Base-by-base conservation (phyloP, 2,329 filamentous ascomycete species). In the Nannizziopsis barbatae region DNA sequence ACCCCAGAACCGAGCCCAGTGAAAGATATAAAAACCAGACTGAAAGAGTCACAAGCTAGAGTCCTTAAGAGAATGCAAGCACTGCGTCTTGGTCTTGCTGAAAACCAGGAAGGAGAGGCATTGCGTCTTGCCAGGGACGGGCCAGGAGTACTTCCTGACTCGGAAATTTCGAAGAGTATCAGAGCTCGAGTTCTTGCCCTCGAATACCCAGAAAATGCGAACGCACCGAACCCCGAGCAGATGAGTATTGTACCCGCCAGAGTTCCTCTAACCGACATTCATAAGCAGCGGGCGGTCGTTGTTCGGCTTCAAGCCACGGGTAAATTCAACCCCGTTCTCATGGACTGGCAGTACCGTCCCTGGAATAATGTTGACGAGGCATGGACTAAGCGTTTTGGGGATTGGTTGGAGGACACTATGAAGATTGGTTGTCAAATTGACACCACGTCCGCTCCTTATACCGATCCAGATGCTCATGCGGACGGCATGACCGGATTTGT, bases 371-470 rank as follows among this genome's bases (percentile, higher is more conserved):
- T 45, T 35, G 50, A 50, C 17, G 39, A 50, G 17, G 31, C 48
- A 9, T 55, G 50, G 37, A 48, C 42, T 31, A 47, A 45, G 15
- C 40, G 36, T 11, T 55, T 55, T 20, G 43, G 41, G 2, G 40
- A 42, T 5, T 53, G 52, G 53, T 22, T 54, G 15, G 48, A 51
- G n/a, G 42, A 46, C 15, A 49, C 48, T 2, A 50, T 52, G 18
- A 44, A 33, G n/a, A n/a, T 51, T 15, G 52, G 46, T 22, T 46
- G 22, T 15, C 17, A 35, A 10, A 44, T 55, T 17, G 52, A 55
- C 27, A 65, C 62, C 6, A 57, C 57, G 12, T 61, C 62, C 36
- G 18, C 51, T 18, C 42, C 58, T 5, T 67, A 65, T 44, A 65
- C 62, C 38, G 55, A 65, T 36, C 62, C 62, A 5, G 60, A 58